These are phyloP conservation scores for Talaromyces sp. DNA, from an alignment of 2,329 filamentous ascomycete species.

Conservation along the genomic window DNA sequence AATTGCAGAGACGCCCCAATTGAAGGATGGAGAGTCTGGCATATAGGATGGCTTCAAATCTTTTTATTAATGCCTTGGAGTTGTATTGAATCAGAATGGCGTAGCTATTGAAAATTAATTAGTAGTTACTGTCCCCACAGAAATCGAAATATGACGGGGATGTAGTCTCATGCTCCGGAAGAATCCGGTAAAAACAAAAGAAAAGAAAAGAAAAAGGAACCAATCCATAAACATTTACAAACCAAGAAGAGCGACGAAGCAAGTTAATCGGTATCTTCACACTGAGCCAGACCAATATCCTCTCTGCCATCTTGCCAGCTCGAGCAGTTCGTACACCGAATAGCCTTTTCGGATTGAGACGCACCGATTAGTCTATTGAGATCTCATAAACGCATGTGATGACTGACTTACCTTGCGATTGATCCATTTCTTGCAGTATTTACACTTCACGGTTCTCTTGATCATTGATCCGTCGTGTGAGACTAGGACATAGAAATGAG, in stretches of 20 bases:
- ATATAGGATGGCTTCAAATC: not conserved
- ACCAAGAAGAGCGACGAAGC: not conserved
- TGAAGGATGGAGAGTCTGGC: not conserved
- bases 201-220: not conserved
- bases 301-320: slow-evolving; percentile 30
- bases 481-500: slow-evolving; percentile 16
- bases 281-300: slow-evolving; percentile 54
- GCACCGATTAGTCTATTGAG: not conserved
- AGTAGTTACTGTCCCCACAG: not conserved
- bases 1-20: slow-evolving; percentile 49
- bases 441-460: slow-evolving; percentile 20
- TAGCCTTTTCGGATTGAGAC: slow-evolving; percentile 8
- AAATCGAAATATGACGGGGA: no score
- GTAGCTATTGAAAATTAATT: not conserved
- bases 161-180: not conserved
- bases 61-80: not conserved
- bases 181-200: no score
- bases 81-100: not conserved
- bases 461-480: slow-evolving; percentile 20
- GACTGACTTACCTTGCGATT: slow-evolving; percentile 5
- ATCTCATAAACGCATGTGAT: not conserved
- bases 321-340: slow-evolving; percentile 5
- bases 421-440: slow-evolving; percentile 19
- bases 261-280: not conserved
- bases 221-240: not conserved